These are phyloP conservation scores for Karstenula rhodostoma DNA, from an alignment of 2,329 filamentous ascomycete genomes.

Conservation along the genomic window DNA sequence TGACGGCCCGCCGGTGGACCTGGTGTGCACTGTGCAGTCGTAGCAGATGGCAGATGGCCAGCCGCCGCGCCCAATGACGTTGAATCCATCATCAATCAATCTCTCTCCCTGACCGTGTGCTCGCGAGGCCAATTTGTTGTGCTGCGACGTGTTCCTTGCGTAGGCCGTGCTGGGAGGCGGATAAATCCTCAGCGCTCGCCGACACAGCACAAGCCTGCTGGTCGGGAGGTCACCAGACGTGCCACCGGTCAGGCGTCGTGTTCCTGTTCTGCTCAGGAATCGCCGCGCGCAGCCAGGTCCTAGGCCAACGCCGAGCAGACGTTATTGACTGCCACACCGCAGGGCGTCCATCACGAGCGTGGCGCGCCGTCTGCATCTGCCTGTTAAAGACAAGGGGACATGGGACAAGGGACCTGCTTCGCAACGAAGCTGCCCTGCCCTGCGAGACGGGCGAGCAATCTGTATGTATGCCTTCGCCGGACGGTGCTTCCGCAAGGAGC, in stretches of 20 bases:
- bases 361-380: constrained; percentile 30
- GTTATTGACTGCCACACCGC: constrained; percentile 48
- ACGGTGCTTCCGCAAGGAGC: constrained; percentile 7
- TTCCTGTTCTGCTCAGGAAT: constrained; percentile 28
- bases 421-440: constrained; percentile 5
- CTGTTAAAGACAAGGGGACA: constrained; percentile 14
- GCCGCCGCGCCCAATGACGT: constrained; percentile 33
- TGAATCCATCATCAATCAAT: not conserved
- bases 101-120: constrained; percentile 1
- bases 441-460: not conserved
- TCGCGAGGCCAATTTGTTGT: constrained; percentile 14
- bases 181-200: constrained; percentile 38
- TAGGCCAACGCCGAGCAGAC: constrained; percentile 28
- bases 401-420: not conserved
- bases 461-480: not conserved
- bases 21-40: constrained; percentile 26
- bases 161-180: constrained; percentile 33
- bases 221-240: constrained; percentile 46
- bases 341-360: constrained; percentile 32
- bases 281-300: constrained; percentile 39
- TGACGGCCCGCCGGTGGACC: constrained; percentile 40
- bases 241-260: constrained; percentile 37
- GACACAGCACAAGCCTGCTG: constrained; percentile 30
- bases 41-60: constrained; percentile 34
- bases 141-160: constrained; percentile 42